These are phyloP conservation scores for Entonaema liquescens DNA, from an alignment of 495 filamentous ascomycete genomes.

Conservation along the genomic window DNA sequence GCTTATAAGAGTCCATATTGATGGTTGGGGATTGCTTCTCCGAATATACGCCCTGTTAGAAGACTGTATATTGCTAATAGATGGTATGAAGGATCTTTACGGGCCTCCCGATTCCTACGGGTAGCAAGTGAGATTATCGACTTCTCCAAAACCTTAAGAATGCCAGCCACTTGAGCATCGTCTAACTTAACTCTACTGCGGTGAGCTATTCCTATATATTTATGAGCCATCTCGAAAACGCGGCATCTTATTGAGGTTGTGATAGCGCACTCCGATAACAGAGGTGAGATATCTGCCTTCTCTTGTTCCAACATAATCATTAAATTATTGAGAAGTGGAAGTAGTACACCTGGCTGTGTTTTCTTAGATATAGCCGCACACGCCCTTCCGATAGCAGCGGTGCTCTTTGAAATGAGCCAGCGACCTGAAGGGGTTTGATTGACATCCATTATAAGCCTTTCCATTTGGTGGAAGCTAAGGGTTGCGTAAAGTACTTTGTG, in stretches of 20 bases:
- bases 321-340: constrained; percentile 43
- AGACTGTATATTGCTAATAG: constrained; percentile 28
- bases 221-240: constrained; percentile 12
- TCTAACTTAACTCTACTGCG: background rate
- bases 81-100: background rate
- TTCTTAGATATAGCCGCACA: background rate
- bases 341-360: constrained; percentile 6
- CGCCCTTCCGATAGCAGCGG: background rate
- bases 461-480: constrained; percentile 13
- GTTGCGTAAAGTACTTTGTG: background rate
- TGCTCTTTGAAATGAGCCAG: constrained; percentile 15
- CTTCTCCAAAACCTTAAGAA: background rate
- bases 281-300: background rate
- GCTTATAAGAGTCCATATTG: constrained; percentile 9
- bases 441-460: constrained; percentile 33
- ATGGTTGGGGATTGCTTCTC: background rate
- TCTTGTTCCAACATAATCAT: constrained; percentile 27
- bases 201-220: constrained; percentile 28
- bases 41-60: constrained; percentile 8
- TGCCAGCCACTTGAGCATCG: background rate
- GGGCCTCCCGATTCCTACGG: too few species aligned
- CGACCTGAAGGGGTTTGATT: constrained; percentile 28
- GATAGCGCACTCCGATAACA: constrained; percentile 10
- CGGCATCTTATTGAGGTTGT: constrained; percentile 16
- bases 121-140: background rate